phyloP scores from a whole-genome alignment of 164 flowering plant genomes.

The Saururus chinensis region DNA sequence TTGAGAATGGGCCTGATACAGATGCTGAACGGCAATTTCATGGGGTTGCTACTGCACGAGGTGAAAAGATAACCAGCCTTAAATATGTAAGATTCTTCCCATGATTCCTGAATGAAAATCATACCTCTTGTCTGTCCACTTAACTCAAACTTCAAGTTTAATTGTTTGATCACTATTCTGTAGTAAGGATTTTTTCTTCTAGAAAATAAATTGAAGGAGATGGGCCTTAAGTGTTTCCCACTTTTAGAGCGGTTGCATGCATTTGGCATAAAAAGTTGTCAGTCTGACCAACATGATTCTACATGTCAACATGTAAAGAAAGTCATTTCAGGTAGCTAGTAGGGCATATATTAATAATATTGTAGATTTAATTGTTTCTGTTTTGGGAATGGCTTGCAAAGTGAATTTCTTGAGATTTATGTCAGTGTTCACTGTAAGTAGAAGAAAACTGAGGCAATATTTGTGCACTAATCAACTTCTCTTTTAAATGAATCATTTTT shows the following conservation, averaged over 20 bases:
- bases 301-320: not conserved
- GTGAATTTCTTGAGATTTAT: too few species aligned
- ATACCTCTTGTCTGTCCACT: not conserved
- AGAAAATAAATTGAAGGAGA: not conserved
- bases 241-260: not conserved
- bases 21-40: constrained; percentile 61
- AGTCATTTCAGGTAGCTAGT: too few species aligned
- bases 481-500: not conserved
- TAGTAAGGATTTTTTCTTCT: not conserved
- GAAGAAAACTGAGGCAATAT: too few species aligned
- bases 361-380: too few species aligned
- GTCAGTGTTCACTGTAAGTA: too few species aligned
- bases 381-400: too few species aligned
- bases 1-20: constrained; percentile 48
- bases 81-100: constrained; percentile 50
- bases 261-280: not conserved
- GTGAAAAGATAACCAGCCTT: constrained; percentile 80
- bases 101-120: not conserved
- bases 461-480: too few species aligned
- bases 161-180: not conserved
- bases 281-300: not conserved
- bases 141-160: not conserved
- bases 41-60: constrained; percentile 56
- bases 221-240: not conserved
- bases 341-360: too few species aligned